phyloP scores from a whole-genome alignment of 345 rosid species.

The Lepidium didymum region DNA sequence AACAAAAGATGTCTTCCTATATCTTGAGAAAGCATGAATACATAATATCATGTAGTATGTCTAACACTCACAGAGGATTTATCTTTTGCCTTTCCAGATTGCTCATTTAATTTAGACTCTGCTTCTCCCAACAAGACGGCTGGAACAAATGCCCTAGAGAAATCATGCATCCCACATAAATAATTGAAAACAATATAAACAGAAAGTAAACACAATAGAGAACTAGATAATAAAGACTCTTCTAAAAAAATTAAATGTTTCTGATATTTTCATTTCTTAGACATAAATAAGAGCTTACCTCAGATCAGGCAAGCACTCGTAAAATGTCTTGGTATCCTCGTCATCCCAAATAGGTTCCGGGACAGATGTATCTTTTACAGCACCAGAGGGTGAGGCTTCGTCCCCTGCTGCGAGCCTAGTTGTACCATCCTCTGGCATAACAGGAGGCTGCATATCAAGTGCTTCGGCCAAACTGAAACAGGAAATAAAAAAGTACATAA shows the following conservation, averaged over 20 bases:
- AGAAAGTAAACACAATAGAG: neutral
- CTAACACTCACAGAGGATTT: conserved; percentile 59
- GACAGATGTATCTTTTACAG: conserved; percentile 69
- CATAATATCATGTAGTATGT: neutral
- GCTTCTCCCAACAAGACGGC: conserved; percentile 94
- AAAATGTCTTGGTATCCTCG: conserved; percentile 93
- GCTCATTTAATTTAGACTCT: conserved; percentile 72
- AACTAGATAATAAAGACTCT: conserved; percentile 12
- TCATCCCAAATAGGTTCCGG: conserved; percentile 94
- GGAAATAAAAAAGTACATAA: neutral
- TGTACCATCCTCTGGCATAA: conserved; percentile 96
- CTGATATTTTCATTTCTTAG: conserved; percentile 4
- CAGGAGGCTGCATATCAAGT: conserved; percentile 97
- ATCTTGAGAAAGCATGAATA: conserved; percentile 8
- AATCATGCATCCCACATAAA: conserved; percentile 12
- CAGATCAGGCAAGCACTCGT: conserved; percentile 93
- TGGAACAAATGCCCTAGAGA: conserved; percentile 94
- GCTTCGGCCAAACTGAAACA: conserved; percentile 83
- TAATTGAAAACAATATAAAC: neutral
- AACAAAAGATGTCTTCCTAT: neutral
- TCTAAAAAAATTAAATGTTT: neutral
- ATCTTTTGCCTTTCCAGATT: conserved; percentile 60
- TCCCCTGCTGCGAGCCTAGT: conserved; percentile 87
- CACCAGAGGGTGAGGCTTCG: conserved; percentile 60
- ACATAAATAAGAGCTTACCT: conserved; percentile 49